A percentile compares a stretch with the other conserved stretches of the same genome.
These are phyloP conservation scores for Bimuria novae-zelandiae DNA, from an alignment of 2,329 filamentous ascomycete genomes.

Conservation along the genomic window DNA sequence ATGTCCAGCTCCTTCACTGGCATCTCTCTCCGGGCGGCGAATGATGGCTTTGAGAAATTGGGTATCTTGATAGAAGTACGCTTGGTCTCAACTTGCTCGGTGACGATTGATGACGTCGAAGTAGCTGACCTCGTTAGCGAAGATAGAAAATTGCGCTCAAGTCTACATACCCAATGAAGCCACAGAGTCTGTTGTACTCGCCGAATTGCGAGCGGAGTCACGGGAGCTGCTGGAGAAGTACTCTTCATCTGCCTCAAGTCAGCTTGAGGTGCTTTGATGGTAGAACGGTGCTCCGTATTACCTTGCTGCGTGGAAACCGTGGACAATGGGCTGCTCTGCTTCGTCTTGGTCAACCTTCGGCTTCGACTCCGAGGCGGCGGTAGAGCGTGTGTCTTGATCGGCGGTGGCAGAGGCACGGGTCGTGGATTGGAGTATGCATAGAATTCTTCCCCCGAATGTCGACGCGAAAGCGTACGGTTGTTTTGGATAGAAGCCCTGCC, in stretches of 20 bases:
- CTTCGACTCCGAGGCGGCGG: not conserved
- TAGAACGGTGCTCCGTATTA: not conserved
- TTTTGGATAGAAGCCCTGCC: not conserved
- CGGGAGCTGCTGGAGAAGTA: slow-evolving; percentile 13
- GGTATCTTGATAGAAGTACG: not conserved
- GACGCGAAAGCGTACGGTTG: not conserved
- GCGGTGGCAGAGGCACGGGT: slow-evolving; percentile 5
- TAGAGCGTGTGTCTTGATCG: not conserved
- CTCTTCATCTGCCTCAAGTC: slow-evolving; percentile 6
- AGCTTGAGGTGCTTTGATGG: not conserved
- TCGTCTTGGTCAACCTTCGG: not conserved
- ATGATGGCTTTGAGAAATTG: slow-evolving; percentile 6
- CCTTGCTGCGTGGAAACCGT: not conserved
- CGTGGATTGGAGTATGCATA: slow-evolving; percentile 19
- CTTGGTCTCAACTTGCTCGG: slow-evolving; percentile 1
- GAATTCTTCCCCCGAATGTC: not conserved
- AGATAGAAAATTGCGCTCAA: not conserved
- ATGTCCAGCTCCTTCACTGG: slow-evolving; percentile 11
- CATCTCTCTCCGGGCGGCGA: slow-evolving; percentile 1
- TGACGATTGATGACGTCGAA: not conserved
- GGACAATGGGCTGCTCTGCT: not conserved
- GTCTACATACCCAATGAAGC: slow-evolving; percentile 10
- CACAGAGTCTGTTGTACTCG: slow-evolving; percentile 6
- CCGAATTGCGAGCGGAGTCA: slow-evolving; percentile 9
- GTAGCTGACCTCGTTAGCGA: not conserved